Percentiles rank a stretch among this genome's conserved stretches.
Conservation (phyloP, 805 yeast genomes). For the Wickerhamiella kurtzmanii region DNA sequence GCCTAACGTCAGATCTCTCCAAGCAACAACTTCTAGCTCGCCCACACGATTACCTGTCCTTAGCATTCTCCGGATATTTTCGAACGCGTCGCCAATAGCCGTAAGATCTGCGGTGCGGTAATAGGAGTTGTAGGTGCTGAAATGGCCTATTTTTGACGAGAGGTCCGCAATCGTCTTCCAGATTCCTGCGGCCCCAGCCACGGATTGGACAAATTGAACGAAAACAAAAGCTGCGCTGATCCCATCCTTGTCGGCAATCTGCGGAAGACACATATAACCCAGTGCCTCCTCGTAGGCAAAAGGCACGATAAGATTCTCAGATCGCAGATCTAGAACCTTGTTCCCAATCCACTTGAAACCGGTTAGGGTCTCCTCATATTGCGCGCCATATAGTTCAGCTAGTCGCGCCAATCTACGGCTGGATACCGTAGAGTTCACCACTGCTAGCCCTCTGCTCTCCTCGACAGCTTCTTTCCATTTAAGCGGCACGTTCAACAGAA, state of each 20-base stretch:
- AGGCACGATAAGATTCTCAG: conserved; percentile 55
- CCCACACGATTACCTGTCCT: conserved; percentile 33
- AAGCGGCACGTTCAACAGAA: conserved; percentile 22
- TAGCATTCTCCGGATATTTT: conserved; percentile 40
- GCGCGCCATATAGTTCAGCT: conserved; percentile 49
- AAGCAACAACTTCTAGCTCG: conserved; percentile 38
- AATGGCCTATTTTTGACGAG: conserved; percentile 58
- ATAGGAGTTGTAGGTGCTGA: conserved; percentile 78
- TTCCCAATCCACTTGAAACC: conserved; percentile 98
- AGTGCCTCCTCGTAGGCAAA: conserved; percentile 94
- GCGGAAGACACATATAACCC: conserved; percentile 65
- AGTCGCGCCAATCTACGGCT: conserved; percentile 63
- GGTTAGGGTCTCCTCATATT: conserved; percentile 70
- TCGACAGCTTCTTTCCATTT: not conserved
- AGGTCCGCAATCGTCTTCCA: conserved; percentile 37
- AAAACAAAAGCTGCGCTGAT: conserved; percentile 66
- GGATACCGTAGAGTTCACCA: conserved; percentile 84
- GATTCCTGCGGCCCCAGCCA: conserved; percentile 28
- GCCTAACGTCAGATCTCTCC: conserved; percentile 80
- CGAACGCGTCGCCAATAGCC: conserved; percentile 43
- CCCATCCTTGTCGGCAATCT: conserved; percentile 82
- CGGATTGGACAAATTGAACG: conserved; percentile 48
- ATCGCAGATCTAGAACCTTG: conserved; percentile 58
- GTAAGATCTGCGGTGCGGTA: conserved; percentile 47
- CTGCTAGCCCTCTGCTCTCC: conserved; percentile 28